Evolutionary conservation across 1,284 basidiomycete species (phyloP).

Genomic region (Naganishia albida): DNA sequence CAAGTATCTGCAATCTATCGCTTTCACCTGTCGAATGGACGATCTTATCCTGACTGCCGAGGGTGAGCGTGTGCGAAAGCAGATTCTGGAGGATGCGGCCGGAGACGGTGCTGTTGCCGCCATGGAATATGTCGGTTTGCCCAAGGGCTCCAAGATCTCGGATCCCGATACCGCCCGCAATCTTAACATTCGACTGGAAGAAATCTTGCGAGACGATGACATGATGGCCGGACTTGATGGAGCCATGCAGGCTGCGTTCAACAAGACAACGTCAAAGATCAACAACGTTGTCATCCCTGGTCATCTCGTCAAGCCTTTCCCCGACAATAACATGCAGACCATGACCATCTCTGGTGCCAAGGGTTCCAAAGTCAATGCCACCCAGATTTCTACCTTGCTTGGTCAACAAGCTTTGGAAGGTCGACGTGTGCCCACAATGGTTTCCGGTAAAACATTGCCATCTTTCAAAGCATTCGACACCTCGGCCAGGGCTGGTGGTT

Average conservation of each 20-base stretch:
- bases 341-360: slow-evolving; percentile 99
- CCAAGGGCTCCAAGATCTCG: slow-evolving; percentile 75
- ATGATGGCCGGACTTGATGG: slow-evolving; percentile 96
- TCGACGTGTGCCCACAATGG: slow-evolving; percentile 97
- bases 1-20: slow-evolving; percentile 93
- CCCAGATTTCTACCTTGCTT: slow-evolving; percentile 94
- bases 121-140: slow-evolving; percentile 63
- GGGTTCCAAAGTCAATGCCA: slow-evolving; percentile 94
- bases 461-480: slow-evolving; percentile 98
- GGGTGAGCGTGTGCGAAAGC: slow-evolving; percentile 71
- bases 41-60: slow-evolving; percentile 85
- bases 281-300: slow-evolving; percentile 88
- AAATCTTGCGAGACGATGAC: slow-evolving; percentile 92
- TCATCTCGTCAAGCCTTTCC: slow-evolving; percentile 87
- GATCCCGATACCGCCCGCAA: slow-evolving; percentile 56
- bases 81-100: slow-evolving; percentile 69
- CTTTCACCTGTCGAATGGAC: slow-evolving; percentile 99
- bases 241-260: slow-evolving; percentile 86
- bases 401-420: slow-evolving; percentile 98
- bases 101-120: slow-evolving; percentile 82
- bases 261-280: slow-evolving; percentile 82
- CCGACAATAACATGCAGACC: slow-evolving; percentile 98
- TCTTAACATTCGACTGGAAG: slow-evolving; percentile 68
- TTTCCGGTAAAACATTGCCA: slow-evolving; percentile 96
- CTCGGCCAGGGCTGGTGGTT: slow-evolving; percentile 95